A percentile compares a stretch with the other conserved stretches of the same genome.
These are phyloP conservation scores for Fusarium subtropicale DNA, from an alignment of 2,329 filamentous ascomycete genomes.

Conservation along the genomic window DNA sequence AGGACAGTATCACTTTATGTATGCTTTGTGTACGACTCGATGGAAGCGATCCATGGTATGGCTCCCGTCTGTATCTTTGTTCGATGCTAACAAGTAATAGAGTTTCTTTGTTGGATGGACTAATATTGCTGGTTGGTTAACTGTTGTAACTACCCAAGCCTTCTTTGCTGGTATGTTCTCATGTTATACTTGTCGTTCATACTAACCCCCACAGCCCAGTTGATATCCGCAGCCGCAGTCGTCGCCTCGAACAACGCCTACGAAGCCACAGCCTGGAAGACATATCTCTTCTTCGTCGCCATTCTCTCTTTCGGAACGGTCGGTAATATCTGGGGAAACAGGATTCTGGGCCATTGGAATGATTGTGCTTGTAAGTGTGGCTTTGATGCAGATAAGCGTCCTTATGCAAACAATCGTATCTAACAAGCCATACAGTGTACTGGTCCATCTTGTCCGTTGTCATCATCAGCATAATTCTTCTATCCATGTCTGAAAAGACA, in stretches of 20 bases:
- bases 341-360: conserved; percentile 56
- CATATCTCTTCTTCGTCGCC: conserved; percentile 57
- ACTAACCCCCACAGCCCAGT: conserved; percentile 51
- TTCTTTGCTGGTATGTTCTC: conserved; percentile 55
- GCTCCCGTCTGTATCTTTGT: rapidly evolving
- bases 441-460: conserved; percentile 58
- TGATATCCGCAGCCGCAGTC: conserved; percentile 57
- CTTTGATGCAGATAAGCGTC: too few species aligned
- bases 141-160: conserved; percentile 56
- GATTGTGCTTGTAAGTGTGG: conserved; percentile 51
- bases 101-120: conserved; percentile 58
- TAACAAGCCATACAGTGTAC: conserved; percentile 45
- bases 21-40: conserved; percentile 53
- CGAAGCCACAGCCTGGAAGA: conserved; percentile 53
- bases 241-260: conserved; percentile 55
- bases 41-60: conserved; percentile 51
- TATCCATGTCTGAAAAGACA: conserved; percentile 55
- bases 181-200: rapidly evolving
- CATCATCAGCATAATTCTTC: conserved; percentile 57
- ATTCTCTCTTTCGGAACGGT: conserved; percentile 33
- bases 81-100: conserved; percentile 33
- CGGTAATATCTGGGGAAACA: conserved; percentile 54
- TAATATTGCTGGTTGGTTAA: conserved; percentile 60
- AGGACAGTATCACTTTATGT: conserved; percentile 61
- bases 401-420: rapidly evolving